These are phyloP conservation scores for Eutrema heterophyllum DNA, from an alignment of 345 rosid species.

Conservation along the genomic window DNA sequence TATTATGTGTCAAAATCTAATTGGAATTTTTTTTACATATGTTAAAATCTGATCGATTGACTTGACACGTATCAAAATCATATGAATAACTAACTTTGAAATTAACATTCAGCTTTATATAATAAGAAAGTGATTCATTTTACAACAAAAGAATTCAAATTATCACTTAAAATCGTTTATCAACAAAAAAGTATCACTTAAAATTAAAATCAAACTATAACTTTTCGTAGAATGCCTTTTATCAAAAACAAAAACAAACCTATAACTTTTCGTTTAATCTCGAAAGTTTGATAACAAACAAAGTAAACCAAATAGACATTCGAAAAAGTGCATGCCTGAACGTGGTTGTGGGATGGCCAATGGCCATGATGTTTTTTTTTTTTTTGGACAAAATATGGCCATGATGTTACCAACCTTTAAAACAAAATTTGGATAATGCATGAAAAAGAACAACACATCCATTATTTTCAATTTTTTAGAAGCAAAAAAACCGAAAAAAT, in stretches of 20 bases:
- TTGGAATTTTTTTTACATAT: too few relatives aligned
- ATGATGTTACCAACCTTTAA: slow-evolving; percentile 9
- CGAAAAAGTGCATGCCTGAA: neutral
- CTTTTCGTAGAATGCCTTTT: too few relatives aligned
- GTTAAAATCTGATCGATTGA: too few relatives aligned
- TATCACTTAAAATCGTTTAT: neutral
- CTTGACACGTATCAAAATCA: too few relatives aligned
- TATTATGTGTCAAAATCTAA: too few relatives aligned
- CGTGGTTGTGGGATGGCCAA: neutral
- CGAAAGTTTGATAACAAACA: neutral
- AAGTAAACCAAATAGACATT: neutral
- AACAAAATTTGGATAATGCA: slow-evolving; percentile 4
- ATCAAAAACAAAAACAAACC: too few relatives aligned
- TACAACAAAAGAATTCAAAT: neutral
- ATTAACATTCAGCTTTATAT: too few relatives aligned
- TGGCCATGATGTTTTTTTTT: neutral
- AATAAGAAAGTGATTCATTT: neutral
- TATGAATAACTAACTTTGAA: too few relatives aligned
- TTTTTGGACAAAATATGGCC: neutral
- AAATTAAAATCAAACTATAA: neutral
- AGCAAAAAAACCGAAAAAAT: neutral
- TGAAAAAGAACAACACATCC: neutral
- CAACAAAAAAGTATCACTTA: neutral
- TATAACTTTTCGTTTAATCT: neutral
- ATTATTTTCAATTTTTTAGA: neutral